Evolutionary conservation across 2,329 filamentous ascomycete genomes (phyloP), one percentile per base, ranked within the genome.

Genomic region (Colletotrichum abscissum): DNA sequence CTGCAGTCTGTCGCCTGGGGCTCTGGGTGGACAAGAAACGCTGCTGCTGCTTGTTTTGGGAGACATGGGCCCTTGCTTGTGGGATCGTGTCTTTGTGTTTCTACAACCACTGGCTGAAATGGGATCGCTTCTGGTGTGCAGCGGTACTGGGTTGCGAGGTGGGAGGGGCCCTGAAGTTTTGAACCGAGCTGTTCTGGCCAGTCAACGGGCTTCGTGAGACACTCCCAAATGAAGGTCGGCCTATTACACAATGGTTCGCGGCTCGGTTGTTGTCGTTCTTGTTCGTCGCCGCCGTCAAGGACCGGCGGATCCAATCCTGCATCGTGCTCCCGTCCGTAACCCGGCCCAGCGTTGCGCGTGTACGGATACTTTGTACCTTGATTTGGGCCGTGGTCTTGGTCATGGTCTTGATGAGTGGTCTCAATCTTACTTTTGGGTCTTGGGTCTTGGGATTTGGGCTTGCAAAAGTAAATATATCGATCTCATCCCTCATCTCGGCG

Each of bases 381-480:
- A 54, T 67, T 46, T 42, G 46, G 69, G 69, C 35, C 30, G 42
- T 16, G 57, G 33, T 55, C 46, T 54, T 24, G 49, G 42, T n/a
- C 46, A 5, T 55, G 30, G n/a, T 64, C 49, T 57, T 35, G 35
- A 24, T n/a, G 35, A 22, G 5, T 2, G 35, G 66, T 69, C 60
- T 57, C 33, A 33, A 59, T 57, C 67, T 55, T 65, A 42, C 38
- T 42, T 42, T 42, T 42, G 38, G 38, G 38, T 42, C 38, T 16
- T 42, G 14, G 38, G 14, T 42, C 2, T 16, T 33, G 30, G 69
- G 30, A 26, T 24, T 60, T 60, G 26, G 33, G 66, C 59, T 69
- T 24, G 73, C 42, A 74, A 63, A 69, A 75, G 73, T 69, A 75
- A 75, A 73, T 75, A 75, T 74, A 70, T 70, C 70, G 22, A 74